Evolutionary conservation across 345 rosid genomes (phyloP).

Genomic region (Melastoma malabathricum): DNA sequence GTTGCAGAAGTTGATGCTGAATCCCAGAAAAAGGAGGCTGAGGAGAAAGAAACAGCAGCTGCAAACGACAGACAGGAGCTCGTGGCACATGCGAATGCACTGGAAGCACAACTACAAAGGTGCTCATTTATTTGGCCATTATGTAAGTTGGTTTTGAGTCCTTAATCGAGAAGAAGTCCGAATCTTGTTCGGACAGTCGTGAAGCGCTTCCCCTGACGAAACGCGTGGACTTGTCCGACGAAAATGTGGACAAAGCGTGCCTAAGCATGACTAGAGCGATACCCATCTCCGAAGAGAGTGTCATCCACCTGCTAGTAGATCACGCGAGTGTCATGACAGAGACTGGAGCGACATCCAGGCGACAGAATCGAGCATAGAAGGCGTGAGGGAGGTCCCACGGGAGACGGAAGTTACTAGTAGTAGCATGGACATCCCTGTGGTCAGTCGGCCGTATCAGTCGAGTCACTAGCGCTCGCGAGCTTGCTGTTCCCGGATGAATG

Average conservation of each 20-base stretch:
- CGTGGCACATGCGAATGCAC: conserved; percentile 50
- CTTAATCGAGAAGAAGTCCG: conserved; percentile 42
- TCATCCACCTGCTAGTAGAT: conserved; percentile 43
- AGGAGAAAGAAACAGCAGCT: conserved; percentile 53
- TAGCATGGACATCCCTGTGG: conserved; percentile 61
- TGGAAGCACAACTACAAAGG: conserved; percentile 88
- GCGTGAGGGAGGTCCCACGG: conserved; percentile 52
- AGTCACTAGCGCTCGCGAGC: too few species aligned
- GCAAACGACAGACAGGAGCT: conserved; percentile 79
- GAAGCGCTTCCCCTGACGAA: conserved; percentile 14
- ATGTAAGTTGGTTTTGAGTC: not conserved
- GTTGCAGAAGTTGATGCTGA: conserved; percentile 60
- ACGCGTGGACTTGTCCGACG: conserved; percentile 45
- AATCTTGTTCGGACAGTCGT: conserved; percentile 23
- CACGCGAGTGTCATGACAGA: conserved; percentile 38
- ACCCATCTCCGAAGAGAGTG: conserved; percentile 33
- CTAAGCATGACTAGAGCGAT: conserved; percentile 41
- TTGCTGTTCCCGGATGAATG: too few species aligned
- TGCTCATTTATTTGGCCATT: conserved; percentile 8
- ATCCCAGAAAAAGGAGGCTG: conserved; percentile 61
- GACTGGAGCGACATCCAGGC: conserved; percentile 85
- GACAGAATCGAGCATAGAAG: conserved; percentile 60
- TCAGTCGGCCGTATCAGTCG: conserved; percentile 15
- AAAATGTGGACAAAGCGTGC: conserved; percentile 75
- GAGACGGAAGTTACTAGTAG: conserved; percentile 30